Evolutionary conservation across 2,329 filamentous ascomycete species (phyloP).

Genomic region (Capronia epimyces): DNA sequence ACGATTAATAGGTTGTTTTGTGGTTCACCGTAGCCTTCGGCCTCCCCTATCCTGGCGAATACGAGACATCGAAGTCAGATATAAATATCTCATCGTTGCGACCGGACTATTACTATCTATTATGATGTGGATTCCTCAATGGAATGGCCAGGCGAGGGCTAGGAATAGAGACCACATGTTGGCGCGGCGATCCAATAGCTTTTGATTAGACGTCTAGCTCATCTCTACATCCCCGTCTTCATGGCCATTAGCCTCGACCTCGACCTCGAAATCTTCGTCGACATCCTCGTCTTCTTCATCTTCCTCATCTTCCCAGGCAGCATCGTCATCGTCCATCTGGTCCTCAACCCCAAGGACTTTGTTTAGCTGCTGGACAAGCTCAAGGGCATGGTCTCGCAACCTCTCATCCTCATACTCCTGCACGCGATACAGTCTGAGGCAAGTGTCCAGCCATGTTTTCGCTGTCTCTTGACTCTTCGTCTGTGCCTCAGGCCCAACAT

Average conservation of each 20-base stretch:
- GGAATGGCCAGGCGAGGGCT: no score
- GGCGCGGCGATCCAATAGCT: no score
- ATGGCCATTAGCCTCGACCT: constrained; percentile 10
- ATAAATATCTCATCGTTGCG: no score
- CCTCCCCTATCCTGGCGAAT: no score
- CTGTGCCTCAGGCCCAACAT: constrained; percentile 36
- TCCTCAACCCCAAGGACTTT: constrained; percentile 58
- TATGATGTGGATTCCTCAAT: no score
- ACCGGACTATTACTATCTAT: no score
- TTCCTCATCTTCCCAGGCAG: constrained; percentile 49
- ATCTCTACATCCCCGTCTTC: constrained; percentile 23
- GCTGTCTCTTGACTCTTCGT: constrained; percentile 46
- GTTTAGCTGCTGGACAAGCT: constrained; percentile 51
- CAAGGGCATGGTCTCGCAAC: constrained; percentile 41
- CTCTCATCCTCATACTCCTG: constrained; percentile 65
- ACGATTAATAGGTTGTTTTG: no score
- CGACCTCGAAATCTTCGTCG: constrained; percentile 7
- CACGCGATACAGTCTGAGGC: constrained; percentile 68
- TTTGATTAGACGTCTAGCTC: constrained; percentile 8
- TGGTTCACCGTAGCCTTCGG: no score
- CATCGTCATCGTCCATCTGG: constrained; percentile 52
- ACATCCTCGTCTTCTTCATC: constrained; percentile 50
- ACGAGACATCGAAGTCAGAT: no score
- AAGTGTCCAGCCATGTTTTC: constrained; percentile 71
- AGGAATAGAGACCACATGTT: no score